Percentiles rank a stretch among this genome's conserved stretches.
Evolutionary conservation across 768 basidiomycete species (phyloP).

Genomic region (Lyophyllum atratum): DNA sequence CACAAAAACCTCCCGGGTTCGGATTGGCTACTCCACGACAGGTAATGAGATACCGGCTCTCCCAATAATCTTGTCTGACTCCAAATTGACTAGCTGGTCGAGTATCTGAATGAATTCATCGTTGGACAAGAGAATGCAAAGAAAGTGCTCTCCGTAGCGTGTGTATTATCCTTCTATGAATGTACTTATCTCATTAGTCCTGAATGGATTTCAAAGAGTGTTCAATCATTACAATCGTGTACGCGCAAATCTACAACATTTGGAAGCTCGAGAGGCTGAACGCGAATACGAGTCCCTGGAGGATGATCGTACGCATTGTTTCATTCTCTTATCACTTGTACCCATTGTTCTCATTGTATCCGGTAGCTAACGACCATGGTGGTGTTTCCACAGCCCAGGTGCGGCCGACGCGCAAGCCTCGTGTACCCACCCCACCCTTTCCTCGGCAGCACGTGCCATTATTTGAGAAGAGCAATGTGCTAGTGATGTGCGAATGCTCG

Average conservation of each 20-base stretch:
- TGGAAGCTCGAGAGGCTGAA: constrained; percentile 37
- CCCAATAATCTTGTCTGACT: neutral
- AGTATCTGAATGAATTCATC: constrained; percentile 87
- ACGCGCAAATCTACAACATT: constrained; percentile 61
- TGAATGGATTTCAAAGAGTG: constrained; percentile 51
- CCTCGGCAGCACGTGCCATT: constrained; percentile 50
- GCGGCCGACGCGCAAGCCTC: constrained; percentile 54
- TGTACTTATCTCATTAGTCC: neutral
- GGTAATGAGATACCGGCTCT: constrained; percentile 27
- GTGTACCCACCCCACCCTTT: constrained; percentile 35
- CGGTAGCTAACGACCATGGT: neutral
- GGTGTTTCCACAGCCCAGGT: constrained; percentile 60
- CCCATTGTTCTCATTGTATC: neutral
- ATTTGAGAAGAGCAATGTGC: constrained; percentile 95
- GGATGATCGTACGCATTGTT: constrained; percentile 18
- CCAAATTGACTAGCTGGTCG: constrained; percentile 60
- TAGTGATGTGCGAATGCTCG: constrained; percentile 69
- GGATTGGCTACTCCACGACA: constrained; percentile 61
- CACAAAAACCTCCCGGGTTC: constrained; percentile 43
- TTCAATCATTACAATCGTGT: constrained; percentile 96
- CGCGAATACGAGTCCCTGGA: constrained; percentile 14
- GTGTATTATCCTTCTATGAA: constrained; percentile 34
- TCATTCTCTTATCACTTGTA: too few relatives aligned
- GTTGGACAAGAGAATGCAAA: constrained; percentile 93
- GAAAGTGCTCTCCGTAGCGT: constrained; percentile 94